These are phyloP conservation scores for Aspergillus eucalypticola DNA, from an alignment of 2,329 filamentous ascomycete genomes.

Conservation along the genomic window DNA sequence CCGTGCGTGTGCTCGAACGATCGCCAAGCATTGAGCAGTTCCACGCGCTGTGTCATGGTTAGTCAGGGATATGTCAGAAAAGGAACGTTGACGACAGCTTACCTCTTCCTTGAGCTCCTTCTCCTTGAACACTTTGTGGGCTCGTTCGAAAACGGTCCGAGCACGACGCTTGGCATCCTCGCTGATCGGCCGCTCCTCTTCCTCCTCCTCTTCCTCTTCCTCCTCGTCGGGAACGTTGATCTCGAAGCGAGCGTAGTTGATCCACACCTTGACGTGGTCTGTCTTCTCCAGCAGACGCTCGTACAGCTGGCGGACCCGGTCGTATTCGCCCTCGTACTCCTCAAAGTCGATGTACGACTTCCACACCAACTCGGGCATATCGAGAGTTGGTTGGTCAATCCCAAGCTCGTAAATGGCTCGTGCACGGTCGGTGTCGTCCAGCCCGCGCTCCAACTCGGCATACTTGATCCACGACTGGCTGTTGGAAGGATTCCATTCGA, in stretches of 20 bases:
- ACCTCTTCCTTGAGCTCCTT: conserved; percentile 86
- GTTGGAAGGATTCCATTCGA: conserved; percentile 88
- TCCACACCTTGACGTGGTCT: conserved; percentile 99
- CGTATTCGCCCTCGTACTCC: conserved; percentile 91
- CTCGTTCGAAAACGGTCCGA: conserved; percentile 79
- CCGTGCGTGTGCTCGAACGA: conserved; percentile 89
- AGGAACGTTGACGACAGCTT: conserved; percentile 24
- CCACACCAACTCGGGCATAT: conserved; percentile 98
- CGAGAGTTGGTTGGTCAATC: conserved; percentile 75
- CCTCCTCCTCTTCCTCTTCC: conserved; percentile 62
- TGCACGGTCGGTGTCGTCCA: conserved; percentile 85
- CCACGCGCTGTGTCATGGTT: conserved; percentile 63
- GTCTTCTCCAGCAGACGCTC: conserved; percentile 91
- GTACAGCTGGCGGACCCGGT: conserved; percentile 76
- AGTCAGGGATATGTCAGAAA: conserved; percentile 25
- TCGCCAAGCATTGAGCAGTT: conserved; percentile 87
- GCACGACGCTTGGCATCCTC: conserved; percentile 82
- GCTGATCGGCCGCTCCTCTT: conserved; percentile 65
- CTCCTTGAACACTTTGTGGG: conserved; percentile 83
- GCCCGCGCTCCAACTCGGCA: conserved; percentile 84
- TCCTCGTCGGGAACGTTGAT: conserved; percentile 82
- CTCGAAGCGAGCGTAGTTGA: conserved; percentile 97
- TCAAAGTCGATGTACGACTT: conserved; percentile 99
- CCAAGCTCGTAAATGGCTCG: conserved; percentile 91
- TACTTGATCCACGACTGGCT: conserved; percentile 96